Evolutionary conservation across 208 protist genomes (phyloP).

Genomic region (Acanthamoeba castellanii): DNA sequence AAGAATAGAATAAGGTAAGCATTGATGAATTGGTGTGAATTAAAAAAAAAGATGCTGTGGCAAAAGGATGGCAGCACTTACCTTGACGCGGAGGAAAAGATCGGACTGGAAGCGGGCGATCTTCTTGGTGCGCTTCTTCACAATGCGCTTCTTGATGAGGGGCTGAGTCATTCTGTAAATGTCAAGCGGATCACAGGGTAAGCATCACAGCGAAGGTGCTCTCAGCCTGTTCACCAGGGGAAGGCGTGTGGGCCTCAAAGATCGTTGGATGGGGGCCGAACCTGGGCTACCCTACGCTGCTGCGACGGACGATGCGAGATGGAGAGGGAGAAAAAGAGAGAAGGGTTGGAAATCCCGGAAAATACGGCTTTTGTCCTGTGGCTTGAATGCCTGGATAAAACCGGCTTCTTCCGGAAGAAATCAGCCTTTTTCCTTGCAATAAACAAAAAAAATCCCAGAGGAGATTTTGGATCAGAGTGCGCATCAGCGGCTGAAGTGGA

Average conservation of each 20-base stretch:
- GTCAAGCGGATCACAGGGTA: neutral
- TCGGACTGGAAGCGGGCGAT: slow-evolving; percentile 97
- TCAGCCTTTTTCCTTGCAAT: neutral
- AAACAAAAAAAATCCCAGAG: neutral
- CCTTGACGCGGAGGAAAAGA: slow-evolving; percentile 94
- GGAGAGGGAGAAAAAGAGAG: slow-evolving; percentile 32
- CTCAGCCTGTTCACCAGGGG: too few species aligned
- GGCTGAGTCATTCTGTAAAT: slow-evolving; percentile 94
- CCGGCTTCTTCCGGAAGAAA: neutral
- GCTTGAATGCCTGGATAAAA: neutral
- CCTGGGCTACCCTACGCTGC: neutral
- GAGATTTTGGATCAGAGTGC: neutral
- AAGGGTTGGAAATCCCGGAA: neutral
- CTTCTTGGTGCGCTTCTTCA: slow-evolving; percentile 98
- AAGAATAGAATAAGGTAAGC: neutral
- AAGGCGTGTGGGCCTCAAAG: too few species aligned
- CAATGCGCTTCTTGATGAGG: slow-evolving; percentile 93
- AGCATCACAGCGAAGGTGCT: neutral
- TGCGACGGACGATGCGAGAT: neutral
- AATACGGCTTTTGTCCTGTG: neutral
- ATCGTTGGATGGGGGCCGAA: neutral
- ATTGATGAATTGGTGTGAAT: neutral
- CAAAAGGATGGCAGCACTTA: neutral
- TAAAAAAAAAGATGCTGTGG: slow-evolving; percentile 69
- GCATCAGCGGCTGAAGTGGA: neutral